Evolutionary conservation across 2,329 filamentous ascomycete species (phyloP).

Genomic region (Fusarium ramigenum): DNA sequence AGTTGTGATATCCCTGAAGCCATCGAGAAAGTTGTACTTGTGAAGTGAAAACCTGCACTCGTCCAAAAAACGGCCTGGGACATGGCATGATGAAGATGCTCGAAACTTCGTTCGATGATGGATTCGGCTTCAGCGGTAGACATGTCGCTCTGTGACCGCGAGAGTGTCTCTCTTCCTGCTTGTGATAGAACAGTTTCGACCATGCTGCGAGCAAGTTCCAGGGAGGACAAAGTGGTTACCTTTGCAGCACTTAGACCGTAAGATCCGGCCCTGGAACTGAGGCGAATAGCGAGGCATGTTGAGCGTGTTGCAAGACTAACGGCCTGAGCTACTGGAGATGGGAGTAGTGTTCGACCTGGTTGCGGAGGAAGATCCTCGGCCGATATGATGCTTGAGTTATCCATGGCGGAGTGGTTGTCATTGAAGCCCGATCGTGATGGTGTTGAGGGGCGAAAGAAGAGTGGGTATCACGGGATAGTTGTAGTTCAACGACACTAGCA

Average conservation of each 20-base stretch:
- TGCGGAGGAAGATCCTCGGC: constrained; percentile 33
- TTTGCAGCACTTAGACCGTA: constrained; percentile 64
- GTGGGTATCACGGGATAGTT: background rate
- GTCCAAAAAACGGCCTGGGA: constrained; percentile 69
- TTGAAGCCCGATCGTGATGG: constrained; percentile 2
- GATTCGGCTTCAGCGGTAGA: constrained; percentile 64
- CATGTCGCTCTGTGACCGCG: constrained; percentile 56
- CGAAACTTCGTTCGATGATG: constrained; percentile 65
- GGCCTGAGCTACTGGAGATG: constrained; percentile 64
- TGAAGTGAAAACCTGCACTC: constrained; percentile 67
- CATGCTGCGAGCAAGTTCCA: constrained; percentile 65
- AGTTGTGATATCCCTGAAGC: constrained; percentile 67
- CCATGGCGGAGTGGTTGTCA: constrained; percentile 31
- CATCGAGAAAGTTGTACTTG: constrained; percentile 62
- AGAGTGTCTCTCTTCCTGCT: constrained; percentile 61
- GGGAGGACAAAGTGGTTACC: constrained; percentile 64
- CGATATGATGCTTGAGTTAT: constrained; percentile 26
- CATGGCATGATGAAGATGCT: constrained; percentile 65
- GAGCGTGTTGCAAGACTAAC: constrained; percentile 70
- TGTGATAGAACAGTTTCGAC: constrained; percentile 64
- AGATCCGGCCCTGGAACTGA: constrained; percentile 61
- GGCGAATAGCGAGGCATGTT: constrained; percentile 64
- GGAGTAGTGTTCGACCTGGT: constrained; percentile 61
- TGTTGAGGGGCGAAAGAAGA: background rate
- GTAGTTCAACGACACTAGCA: background rate